Evolutionary conservation across 2,329 filamentous ascomycete genomes (phyloP).

Genomic region (Pyrenophora teres): DNA sequence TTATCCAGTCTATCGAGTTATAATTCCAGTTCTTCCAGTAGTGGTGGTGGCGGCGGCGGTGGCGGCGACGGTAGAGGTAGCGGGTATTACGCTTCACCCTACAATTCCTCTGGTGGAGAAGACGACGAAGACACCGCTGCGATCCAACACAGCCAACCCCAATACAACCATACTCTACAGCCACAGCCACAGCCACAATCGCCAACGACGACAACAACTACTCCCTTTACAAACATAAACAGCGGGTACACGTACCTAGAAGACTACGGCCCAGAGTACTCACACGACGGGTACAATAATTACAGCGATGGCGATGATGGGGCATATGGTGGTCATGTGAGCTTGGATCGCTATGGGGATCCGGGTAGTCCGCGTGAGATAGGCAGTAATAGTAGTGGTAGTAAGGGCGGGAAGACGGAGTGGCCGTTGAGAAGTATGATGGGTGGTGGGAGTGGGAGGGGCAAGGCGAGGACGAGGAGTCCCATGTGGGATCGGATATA

Average conservation of each 20-base stretch:
- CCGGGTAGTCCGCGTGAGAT: slow-evolving; percentile 7
- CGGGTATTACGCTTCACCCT: slow-evolving; percentile 3
- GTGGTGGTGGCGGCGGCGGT: not conserved
- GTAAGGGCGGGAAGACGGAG: slow-evolving; percentile 30
- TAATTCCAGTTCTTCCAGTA: slow-evolving; percentile 11
- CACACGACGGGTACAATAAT: slow-evolving; percentile 2
- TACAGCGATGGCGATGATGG: slow-evolving; percentile 34
- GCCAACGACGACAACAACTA: slow-evolving; percentile 12
- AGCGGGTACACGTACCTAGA: slow-evolving; percentile 36
- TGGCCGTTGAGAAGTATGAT: slow-evolving; percentile 39
- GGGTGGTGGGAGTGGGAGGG: slow-evolving; percentile 15
- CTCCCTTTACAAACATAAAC: slow-evolving; percentile 28
- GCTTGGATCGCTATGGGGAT: slow-evolving; percentile 33
- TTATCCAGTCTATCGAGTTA: slow-evolving; percentile 15
- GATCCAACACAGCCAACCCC: slow-evolving; percentile 2
- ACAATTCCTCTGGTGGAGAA: slow-evolving; percentile 9
- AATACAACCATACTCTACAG: not conserved
- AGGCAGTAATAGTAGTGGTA: not conserved
- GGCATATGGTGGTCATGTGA: slow-evolving; percentile 37
- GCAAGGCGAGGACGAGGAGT: slow-evolving; percentile 29
- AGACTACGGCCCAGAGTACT: slow-evolving; percentile 41
- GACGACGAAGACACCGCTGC: not conserved
- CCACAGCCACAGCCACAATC: not conserved
- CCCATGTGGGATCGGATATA: slow-evolving; percentile 43
- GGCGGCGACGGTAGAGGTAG: not conserved